Base-by-base conservation (phyloP, 225 moss, liverwort and hornwort genomes). In the Marchantia paleacea region DNA sequence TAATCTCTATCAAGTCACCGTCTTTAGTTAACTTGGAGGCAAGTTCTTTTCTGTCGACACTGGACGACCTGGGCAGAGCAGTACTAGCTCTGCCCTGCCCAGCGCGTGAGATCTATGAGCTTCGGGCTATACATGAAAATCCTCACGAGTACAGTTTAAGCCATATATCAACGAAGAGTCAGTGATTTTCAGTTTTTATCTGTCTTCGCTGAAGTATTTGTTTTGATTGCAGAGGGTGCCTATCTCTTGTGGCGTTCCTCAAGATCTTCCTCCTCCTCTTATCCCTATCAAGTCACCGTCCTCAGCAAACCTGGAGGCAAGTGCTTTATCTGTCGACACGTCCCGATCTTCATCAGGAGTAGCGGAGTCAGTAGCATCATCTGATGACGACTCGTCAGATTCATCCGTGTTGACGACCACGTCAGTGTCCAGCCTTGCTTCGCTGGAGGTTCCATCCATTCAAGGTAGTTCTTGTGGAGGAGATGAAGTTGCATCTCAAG, bases 171-270 rank as follows among this genome's bases (percentile, higher is more conserved):
- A n/a, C n/a, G n/a, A n/a, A n/a, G n/a, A n/a, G n/a, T n/a, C n/a
- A n/a, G n/a, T n/a, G n/a, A n/a, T n/a, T n/a, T 10, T 64, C 8
- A 7, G 15, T 64, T 8, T 64, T 7, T 25, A 20, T 65, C 8
- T 25, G 24, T 79, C 71, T 57, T 53, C 53, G 8, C 74, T 81
- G 66, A 77, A 20, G 7, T 18, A 20, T 50, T 4, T 61, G 7
- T 58, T 12, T 81, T n/a, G n/a, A n/a, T n/a, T n/a, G n/a, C n/a
- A n/a, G n/a, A n/a, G n/a, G n/a, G n/a, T n/a, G 75, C 89, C 94
- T 26, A 84, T 94, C 57, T 83, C 85, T 2, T 97, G 94, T 79
- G 92, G 90, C 84, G 82, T 75, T 24, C 85, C 90, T 51, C 84
- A 85, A 8, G 93, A 92, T 28, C 55, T 82, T 65, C 69, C 25